phyloP scores from a whole-genome alignment of 768 basidiomycete genomes.

The Leccinum arenicola region DNA sequence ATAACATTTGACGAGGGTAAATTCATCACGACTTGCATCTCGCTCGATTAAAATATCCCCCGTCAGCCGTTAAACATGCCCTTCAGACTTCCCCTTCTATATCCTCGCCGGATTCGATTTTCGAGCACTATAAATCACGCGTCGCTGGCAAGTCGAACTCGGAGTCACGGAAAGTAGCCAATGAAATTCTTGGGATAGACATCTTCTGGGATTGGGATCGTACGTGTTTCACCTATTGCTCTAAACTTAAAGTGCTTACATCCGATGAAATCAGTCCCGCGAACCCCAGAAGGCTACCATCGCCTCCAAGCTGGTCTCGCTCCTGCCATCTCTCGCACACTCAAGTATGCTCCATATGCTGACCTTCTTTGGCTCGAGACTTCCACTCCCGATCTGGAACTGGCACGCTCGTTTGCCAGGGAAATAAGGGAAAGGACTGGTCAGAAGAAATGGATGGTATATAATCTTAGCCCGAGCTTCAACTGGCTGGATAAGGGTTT shows the following conservation, averaged over 20 bases:
- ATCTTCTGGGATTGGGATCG: slow-evolving; percentile 92
- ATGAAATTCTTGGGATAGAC: slow-evolving; percentile 56
- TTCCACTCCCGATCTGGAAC: slow-evolving; percentile 77
- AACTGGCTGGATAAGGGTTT: slow-evolving; percentile 89
- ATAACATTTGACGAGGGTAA: slow-evolving; percentile 84
- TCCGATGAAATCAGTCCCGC: slow-evolving; percentile 53
- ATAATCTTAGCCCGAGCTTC: slow-evolving; percentile 92
- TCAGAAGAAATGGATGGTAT: slow-evolving; percentile 72
- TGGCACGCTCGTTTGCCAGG: slow-evolving; percentile 76
- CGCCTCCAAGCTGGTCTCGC: slow-evolving; percentile 81
- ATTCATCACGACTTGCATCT: slow-evolving; percentile 46
- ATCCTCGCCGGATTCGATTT: slow-evolving; percentile 40
- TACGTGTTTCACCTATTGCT: slow-evolving; percentile 35
- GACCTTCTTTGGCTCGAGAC: slow-evolving; percentile 95
- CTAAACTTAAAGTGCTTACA: background rate
- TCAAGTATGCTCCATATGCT: slow-evolving; percentile 80
- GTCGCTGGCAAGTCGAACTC: slow-evolving; percentile 65
- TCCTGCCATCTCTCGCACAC: slow-evolving; percentile 76
- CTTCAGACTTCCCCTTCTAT: slow-evolving; percentile 18
- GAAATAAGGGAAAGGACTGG: slow-evolving; percentile 71
- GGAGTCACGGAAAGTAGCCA: slow-evolving; percentile 71
- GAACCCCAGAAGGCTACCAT: slow-evolving; percentile 90
- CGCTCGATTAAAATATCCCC: background rate
- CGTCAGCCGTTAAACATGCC: slow-evolving; percentile 24
- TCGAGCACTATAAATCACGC: slow-evolving; percentile 56